These are phyloP conservation scores for Botrytis pseudocinerea DNA, from an alignment of 2,329 filamentous ascomycete species.

Conservation along the genomic window DNA sequence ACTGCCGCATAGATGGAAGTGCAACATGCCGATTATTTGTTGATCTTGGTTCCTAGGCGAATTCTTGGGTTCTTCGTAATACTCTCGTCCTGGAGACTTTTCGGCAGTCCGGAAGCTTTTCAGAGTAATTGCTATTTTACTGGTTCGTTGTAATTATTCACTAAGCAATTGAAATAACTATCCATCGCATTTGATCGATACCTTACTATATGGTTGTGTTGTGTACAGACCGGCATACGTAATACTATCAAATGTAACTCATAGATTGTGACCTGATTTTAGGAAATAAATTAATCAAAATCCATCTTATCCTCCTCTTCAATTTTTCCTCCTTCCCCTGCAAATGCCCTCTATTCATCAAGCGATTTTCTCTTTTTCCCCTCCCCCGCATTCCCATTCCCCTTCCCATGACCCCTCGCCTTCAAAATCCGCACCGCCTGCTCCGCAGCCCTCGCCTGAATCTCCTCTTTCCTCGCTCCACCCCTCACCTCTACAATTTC, in stretches of 20 bases:
- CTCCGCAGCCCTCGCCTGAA: constrained; percentile 57
- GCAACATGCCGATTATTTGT: neutral
- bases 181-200: neutral
- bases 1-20: neutral
- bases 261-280: neutral
- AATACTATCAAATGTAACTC: too few species aligned
- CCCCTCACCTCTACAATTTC: constrained; percentile 49
- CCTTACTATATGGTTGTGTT: too few species aligned
- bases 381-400: neutral
- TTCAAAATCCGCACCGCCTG: constrained; percentile 46
- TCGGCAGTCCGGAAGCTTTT: neutral
- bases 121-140: neutral
- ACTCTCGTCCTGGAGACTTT: neutral
- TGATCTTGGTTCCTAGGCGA: neutral
- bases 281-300: neutral
- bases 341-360: neutral
- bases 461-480: constrained; percentile 53
- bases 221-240: too few species aligned
- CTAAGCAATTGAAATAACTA: too few species aligned
- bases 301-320: neutral
- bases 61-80: neutral
- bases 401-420: neutral
- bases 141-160: too few species aligned
- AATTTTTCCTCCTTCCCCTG: neutral
- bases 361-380: neutral